Evolutionary conservation across 2,329 filamentous ascomycete species (phyloP).

Genomic region (Penicillium psychrosexuale): DNA sequence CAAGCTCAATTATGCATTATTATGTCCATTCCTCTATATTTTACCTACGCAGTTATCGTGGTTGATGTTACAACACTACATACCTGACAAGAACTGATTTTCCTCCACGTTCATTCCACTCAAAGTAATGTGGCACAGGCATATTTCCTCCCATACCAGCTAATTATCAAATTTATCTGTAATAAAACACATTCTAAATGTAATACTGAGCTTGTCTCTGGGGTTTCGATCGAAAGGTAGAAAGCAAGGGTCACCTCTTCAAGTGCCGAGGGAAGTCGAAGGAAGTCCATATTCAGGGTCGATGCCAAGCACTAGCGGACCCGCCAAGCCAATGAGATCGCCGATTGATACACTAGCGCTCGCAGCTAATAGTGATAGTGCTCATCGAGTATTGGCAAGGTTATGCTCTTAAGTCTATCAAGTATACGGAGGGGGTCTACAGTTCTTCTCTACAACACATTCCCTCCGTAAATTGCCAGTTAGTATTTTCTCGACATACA

Average conservation of each 20-base stretch:
- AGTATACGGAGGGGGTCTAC: background rate
- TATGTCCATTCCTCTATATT: background rate
- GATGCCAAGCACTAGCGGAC: background rate
- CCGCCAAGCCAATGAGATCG: background rate
- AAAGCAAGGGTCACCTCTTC: no score
- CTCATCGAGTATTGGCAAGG: background rate
- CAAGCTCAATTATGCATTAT: background rate
- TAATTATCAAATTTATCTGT: background rate
- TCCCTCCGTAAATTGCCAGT: background rate
- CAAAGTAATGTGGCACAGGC: background rate
- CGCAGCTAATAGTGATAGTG: background rate
- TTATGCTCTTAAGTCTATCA: background rate
- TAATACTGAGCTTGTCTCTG: background rate
- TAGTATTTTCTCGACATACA: background rate
- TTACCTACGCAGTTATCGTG: no score
- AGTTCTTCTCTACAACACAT: background rate
- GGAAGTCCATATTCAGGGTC: no score
- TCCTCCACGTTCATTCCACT: background rate
- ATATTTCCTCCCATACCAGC: background rate
- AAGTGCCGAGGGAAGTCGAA: no score
- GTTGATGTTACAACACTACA: background rate
- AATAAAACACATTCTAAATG: background rate
- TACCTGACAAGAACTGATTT: background rate
- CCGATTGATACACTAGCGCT: background rate
- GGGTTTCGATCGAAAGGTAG: no score